A percentile compares a stretch with the other conserved stretches of the same genome.
Conservation (phyloP, 257 asterid genomes). For the Linderniella brevidens region DNA sequence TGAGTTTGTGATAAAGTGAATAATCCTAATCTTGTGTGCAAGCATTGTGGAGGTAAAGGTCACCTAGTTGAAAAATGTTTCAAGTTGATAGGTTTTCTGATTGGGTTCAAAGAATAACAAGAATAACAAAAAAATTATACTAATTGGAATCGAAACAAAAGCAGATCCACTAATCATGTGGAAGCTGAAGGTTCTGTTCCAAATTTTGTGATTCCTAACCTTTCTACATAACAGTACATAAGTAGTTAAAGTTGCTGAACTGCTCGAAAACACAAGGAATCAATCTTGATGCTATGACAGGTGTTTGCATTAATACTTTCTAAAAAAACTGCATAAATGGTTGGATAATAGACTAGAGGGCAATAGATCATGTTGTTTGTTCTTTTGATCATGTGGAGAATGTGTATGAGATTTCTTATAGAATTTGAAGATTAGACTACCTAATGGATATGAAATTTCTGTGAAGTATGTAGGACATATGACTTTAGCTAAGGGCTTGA, state of each 20-base stretch:
- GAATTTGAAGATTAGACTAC: neutral
- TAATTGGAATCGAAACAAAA: neutral
- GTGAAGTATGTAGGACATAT: neutral
- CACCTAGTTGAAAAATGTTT: neutral
- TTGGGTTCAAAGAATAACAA: too few relatives aligned
- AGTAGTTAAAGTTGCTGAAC: too few relatives aligned
- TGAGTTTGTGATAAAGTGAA: neutral
- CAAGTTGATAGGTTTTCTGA: neutral
- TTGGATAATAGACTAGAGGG: neutral
- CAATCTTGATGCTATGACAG: neutral
- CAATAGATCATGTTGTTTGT: neutral
- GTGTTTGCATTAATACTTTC: neutral
- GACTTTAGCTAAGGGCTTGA: neutral
- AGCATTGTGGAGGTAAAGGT: neutral
- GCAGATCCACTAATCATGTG: too few relatives aligned
- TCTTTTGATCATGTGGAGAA: neutral
- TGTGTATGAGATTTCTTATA: neutral
- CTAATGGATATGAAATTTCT: neutral
- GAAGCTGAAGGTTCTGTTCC: too few relatives aligned
- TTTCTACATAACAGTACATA: too few relatives aligned
- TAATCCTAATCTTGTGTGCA: neutral
- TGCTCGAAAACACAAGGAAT: too few relatives aligned
- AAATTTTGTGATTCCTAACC: too few relatives aligned
- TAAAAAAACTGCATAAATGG: neutral
- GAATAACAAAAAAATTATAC: neutral